These are phyloP conservation scores for Xerocomus cyaneibrunnescens DNA, from an alignment of 1,284 basidiomycete species.

Conservation along the genomic window DNA sequence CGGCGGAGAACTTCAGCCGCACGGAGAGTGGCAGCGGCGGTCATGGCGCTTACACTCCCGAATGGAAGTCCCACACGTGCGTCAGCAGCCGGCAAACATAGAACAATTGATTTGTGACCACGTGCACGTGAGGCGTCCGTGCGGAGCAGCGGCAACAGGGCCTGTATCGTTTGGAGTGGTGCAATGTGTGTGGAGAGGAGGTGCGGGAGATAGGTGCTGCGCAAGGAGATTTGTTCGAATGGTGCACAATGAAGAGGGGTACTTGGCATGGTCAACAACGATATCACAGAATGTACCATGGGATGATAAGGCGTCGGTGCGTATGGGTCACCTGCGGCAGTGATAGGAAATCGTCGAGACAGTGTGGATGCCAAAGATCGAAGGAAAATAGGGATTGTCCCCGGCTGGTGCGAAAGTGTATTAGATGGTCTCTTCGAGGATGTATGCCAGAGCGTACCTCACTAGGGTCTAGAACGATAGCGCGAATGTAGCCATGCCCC, in stretches of 20 bases:
- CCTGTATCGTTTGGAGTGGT: slow-evolving; percentile 72
- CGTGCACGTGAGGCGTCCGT: slow-evolving; percentile 52
- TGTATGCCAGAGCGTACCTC: slow-evolving; percentile 46
- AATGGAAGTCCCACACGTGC: slow-evolving; percentile 70
- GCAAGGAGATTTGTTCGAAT: slow-evolving; percentile 68
- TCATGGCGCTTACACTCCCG: slow-evolving; percentile 62
- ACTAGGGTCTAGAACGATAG: slow-evolving; percentile 72
- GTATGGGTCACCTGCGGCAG: slow-evolving; percentile 74
- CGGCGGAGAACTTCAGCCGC: slow-evolving; percentile 69
- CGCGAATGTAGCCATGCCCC: slow-evolving; percentile 72
- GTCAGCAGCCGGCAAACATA: slow-evolving; percentile 69
- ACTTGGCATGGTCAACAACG: slow-evolving; percentile 58
- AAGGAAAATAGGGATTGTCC: slow-evolving; percentile 69
- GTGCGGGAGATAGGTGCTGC: slow-evolving; percentile 62
- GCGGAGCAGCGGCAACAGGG: slow-evolving; percentile 71
- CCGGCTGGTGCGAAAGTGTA: slow-evolving; percentile 46
- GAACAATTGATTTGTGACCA: slow-evolving; percentile 60
- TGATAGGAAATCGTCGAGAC: slow-evolving; percentile 78
- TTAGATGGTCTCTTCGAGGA: slow-evolving; percentile 3
- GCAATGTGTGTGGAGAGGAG: slow-evolving; percentile 70
- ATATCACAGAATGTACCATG: slow-evolving; percentile 70
- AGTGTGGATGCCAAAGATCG: slow-evolving; percentile 75
- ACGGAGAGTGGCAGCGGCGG: slow-evolving; percentile 65
- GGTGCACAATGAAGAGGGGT: slow-evolving; percentile 45
- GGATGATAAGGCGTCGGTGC: slow-evolving; percentile 59